Conservation (phyloP, 2,329 filamentous ascomycete genomes). For the Sporothrix pallida region DNA sequence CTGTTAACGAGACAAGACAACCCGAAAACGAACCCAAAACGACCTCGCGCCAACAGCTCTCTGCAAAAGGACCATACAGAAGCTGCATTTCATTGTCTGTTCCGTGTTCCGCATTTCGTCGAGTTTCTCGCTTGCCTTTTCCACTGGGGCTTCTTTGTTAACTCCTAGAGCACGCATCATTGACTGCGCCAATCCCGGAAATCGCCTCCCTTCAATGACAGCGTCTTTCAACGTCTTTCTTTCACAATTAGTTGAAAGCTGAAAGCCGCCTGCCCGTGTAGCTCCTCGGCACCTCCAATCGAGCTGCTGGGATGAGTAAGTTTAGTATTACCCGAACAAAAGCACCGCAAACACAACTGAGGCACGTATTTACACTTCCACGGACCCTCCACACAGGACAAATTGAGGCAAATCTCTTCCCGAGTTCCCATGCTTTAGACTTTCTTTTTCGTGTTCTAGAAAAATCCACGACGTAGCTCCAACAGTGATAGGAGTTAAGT, state of each 20-base stretch:
- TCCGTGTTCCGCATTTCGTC: too few species aligned
- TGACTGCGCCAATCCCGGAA: not conserved
- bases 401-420: not conserved
- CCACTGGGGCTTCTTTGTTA: not conserved
- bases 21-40: not conserved
- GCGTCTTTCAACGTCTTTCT: not conserved
- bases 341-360: not conserved
- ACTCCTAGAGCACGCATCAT: slow-evolving; percentile 1
- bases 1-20: too few species aligned
- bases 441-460: slow-evolving; percentile 4
- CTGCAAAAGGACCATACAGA: not conserved
- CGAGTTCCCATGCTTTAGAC: not conserved
- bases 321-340: not conserved
- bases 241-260: not conserved
- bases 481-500: not conserved
- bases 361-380: not conserved
- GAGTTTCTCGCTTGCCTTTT: too few species aligned
- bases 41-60: not conserved
- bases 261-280: not conserved
- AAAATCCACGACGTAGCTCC: not conserved
- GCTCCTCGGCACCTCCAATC: not conserved
- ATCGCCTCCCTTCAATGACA: not conserved
- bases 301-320: not conserved
- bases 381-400: not conserved
- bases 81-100: not conserved